Evolutionary conservation across 2,329 filamentous ascomycete genomes (phyloP).

Genomic region (Penicillium frequentans): DNA sequence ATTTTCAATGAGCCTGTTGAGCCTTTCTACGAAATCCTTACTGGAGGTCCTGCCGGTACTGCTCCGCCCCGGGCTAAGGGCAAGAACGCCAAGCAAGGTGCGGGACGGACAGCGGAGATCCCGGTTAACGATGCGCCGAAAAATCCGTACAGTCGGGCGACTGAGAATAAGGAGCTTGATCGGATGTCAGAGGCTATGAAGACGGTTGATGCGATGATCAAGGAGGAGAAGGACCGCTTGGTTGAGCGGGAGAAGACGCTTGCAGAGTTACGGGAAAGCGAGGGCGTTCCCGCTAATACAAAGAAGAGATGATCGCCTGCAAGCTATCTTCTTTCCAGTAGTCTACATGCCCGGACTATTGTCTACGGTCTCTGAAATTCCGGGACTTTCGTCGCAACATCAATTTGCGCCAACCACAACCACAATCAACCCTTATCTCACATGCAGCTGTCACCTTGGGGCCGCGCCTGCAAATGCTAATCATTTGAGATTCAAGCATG

Average conservation of each 20-base stretch:
- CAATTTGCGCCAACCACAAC: neutral
- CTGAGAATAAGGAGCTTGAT: slow-evolving; percentile 65
- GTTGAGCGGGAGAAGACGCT: slow-evolving; percentile 62
- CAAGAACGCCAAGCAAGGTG: slow-evolving; percentile 52
- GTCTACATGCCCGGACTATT: neutral
- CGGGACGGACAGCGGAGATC: slow-evolving; percentile 71
- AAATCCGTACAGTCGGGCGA: slow-evolving; percentile 72
- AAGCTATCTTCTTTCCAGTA: neutral
- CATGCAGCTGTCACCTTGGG: neutral
- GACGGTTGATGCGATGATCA: slow-evolving; percentile 61
- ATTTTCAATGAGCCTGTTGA: slow-evolving; percentile 97
- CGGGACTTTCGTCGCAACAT: neutral
- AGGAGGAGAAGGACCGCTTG: slow-evolving; percentile 64
- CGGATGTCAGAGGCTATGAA: slow-evolving; percentile 63
- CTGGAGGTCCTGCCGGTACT: slow-evolving; percentile 58
- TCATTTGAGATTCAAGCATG: neutral
- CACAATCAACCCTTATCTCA: neutral
- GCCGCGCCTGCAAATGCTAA: neutral
- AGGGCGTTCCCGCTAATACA: slow-evolving; percentile 39
- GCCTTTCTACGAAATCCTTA: slow-evolving; percentile 84
- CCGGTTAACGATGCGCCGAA: slow-evolving; percentile 66
- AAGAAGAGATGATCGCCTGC: slow-evolving; percentile 40
- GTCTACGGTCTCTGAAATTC: neutral
- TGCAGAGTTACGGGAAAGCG: slow-evolving; percentile 50
- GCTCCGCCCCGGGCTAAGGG: slow-evolving; percentile 58